Evolutionary conservation across 2,329 filamentous ascomycete species (phyloP).

Genomic region (Byssoonygena ceratinophila): DNA sequence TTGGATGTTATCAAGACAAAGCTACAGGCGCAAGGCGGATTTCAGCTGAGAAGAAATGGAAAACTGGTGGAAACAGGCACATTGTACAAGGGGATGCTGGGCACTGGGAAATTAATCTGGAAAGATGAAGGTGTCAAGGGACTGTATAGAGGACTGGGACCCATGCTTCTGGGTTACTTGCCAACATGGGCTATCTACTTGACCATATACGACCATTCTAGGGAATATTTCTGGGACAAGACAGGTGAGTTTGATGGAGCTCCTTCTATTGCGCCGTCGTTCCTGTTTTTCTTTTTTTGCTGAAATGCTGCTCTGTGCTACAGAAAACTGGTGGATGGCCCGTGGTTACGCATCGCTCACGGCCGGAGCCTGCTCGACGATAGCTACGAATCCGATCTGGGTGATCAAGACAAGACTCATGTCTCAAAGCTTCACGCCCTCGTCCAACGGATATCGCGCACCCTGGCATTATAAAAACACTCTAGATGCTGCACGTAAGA

Average conservation of each 20-base stretch:
- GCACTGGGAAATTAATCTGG: conserved; percentile 79
- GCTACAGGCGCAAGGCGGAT: conserved; percentile 86
- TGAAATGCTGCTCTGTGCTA: too few species aligned
- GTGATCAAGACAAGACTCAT: conserved; percentile 97
- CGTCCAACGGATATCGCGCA: conserved; percentile 41
- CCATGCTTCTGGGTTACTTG: conserved; percentile 89
- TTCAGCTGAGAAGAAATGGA: conserved; percentile 43
- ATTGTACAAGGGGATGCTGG: conserved; percentile 75
- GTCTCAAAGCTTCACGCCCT: conserved; percentile 58
- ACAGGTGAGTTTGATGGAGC: conserved; percentile 44
- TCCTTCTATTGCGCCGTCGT: conserved; percentile 8
- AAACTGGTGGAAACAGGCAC: conserved; percentile 37
- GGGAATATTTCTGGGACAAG: conserved; percentile 58
- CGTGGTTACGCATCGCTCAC: conserved; percentile 84
- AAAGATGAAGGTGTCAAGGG: conserved; percentile 77
- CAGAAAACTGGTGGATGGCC: conserved; percentile 65
- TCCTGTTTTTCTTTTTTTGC: conserved; percentile 8
- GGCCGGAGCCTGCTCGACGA: conserved; percentile 82
- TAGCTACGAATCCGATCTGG: conserved; percentile 97
- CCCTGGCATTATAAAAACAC: conserved; percentile 84
- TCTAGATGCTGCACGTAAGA: conserved; percentile 83
- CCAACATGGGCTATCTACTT: conserved; percentile 99
- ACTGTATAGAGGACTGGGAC: conserved; percentile 85
- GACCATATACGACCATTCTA: conserved; percentile 86
- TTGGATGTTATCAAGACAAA: conserved; percentile 99